Conservation (phyloP, 495 filamentous ascomycete genomes). For the Aspergillus bertholletiae region DNA sequence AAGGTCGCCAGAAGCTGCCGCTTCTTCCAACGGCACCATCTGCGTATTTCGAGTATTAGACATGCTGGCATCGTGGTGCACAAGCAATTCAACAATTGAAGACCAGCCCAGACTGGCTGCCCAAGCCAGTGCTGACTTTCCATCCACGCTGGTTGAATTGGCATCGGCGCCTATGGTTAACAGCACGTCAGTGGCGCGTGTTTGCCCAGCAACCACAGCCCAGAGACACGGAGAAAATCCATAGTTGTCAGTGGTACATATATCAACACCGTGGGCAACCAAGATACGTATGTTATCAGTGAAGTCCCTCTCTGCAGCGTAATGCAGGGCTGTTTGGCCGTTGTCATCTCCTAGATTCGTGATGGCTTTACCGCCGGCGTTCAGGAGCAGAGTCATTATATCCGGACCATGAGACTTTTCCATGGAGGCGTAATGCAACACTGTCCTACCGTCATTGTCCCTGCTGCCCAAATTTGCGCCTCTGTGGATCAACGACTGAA, state of each 20-base stretch:
- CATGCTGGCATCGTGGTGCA: conserved; percentile 15
- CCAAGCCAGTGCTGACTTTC: conserved; percentile 27
- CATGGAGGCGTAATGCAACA: conserved; percentile 10
- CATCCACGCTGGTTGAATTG: conserved; percentile 25
- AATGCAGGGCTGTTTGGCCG: conserved; percentile 30
- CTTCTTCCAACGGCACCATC: conserved; percentile 18
- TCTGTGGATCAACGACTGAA: conserved; percentile 18
- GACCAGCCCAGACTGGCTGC: conserved; percentile 18
- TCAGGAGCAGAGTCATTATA: conserved; percentile 13
- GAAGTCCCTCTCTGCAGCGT: conserved; percentile 22
- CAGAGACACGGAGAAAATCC: conserved; percentile 22
- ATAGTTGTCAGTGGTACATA: conserved; percentile 17
- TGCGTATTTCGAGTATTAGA: conserved; percentile 15
- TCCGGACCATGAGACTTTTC: conserved; percentile 2
- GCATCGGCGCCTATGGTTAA: conserved; percentile 14
- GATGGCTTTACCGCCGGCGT: conserved; percentile 11
- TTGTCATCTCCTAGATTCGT: conserved; percentile 19
- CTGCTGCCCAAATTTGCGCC: conserved; percentile 18
- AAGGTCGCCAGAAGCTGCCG: conserved; percentile 19
- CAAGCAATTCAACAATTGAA: conserved; percentile 19
- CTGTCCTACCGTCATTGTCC: conserved; percentile 4
- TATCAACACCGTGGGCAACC: conserved; percentile 14
- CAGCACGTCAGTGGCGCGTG: conserved; percentile 11
- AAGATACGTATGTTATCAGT: conserved; percentile 17
- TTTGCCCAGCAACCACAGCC: conserved; percentile 21